Conservation (phyloP, 2,329 filamentous ascomycete species). For the Scedosporium boydii region DNA sequence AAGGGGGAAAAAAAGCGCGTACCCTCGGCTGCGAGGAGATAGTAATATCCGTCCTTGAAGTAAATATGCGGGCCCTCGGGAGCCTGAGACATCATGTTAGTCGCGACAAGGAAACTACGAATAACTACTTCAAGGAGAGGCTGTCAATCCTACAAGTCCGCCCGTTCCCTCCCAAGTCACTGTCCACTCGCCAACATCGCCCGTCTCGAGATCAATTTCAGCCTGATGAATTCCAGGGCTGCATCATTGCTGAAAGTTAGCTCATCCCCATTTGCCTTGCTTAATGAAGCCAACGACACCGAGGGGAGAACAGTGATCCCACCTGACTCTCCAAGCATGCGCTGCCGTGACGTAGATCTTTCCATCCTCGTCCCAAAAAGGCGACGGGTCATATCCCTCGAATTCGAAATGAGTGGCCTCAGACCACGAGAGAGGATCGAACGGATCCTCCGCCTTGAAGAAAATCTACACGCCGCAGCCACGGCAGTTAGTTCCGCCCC, state of each 20-base stretch:
- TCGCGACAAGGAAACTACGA: background rate
- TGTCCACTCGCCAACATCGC: constrained; percentile 19
- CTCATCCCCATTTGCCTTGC: constrained; percentile 18
- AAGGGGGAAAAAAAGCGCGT: background rate
- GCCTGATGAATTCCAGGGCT: constrained; percentile 14
- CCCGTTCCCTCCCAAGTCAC: constrained; percentile 35
- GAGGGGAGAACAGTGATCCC: background rate
- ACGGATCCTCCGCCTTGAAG: constrained; percentile 29
- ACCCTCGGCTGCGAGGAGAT: constrained; percentile 40
- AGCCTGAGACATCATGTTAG: constrained; percentile 15
- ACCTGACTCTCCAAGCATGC: constrained; percentile 12
- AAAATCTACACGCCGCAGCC: constrained; percentile 13
- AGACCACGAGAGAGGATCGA: constrained; percentile 27
- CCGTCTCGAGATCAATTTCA: constrained; percentile 24
- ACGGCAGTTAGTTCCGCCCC: background rate
- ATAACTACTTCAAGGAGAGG: background rate
- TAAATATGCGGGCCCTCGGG: constrained; percentile 37
- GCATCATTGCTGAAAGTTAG: constrained; percentile 7
- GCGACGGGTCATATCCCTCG: constrained; percentile 13
- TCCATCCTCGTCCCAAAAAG: constrained; percentile 14
- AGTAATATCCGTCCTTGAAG: constrained; percentile 34
- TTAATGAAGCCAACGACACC: background rate
- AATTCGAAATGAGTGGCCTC: constrained; percentile 17
- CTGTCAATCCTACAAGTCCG: constrained; percentile 9
- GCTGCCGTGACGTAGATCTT: constrained; percentile 27